Percentiles rank a stretch among this genome's conserved stretches.
These are phyloP conservation scores for Delonix regia DNA, from an alignment of 306 rosid genomes.

Conservation along the genomic window DNA sequence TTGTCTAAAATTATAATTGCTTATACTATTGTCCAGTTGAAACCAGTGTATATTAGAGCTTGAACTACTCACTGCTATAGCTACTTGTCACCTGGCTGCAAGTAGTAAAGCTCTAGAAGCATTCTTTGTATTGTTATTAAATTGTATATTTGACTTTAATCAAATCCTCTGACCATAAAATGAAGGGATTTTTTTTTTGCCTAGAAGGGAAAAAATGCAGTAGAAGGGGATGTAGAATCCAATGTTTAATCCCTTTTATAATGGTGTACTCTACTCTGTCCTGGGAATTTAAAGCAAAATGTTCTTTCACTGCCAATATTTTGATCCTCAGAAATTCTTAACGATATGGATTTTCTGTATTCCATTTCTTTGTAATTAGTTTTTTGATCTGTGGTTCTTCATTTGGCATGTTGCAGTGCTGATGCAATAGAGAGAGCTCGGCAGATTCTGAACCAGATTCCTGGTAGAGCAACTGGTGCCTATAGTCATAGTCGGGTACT, in stretches of 20 bases:
- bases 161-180: neutral
- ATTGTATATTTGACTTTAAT: neutral
- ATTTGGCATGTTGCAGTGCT: constrained; percentile 52
- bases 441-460: constrained; percentile 82
- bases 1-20: neutral
- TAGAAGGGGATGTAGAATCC: neutral
- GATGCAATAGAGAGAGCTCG: constrained; percentile 83
- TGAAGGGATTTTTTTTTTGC: neutral
- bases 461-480: constrained; percentile 94
- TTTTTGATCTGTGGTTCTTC: neutral
- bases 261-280: neutral
- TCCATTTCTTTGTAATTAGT: neutral
- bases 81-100: neutral
- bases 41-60: constrained; percentile 4
- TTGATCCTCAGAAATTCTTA: neutral
- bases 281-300: neutral
- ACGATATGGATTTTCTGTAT: neutral
- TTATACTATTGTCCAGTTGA: neutral
- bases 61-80: neutral
- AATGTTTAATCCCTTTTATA: constrained; percentile 4
- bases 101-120: neutral
- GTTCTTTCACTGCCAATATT: neutral
- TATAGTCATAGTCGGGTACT: constrained; percentile 94
- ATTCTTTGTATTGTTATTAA: neutral
- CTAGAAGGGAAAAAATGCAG: neutral